Percentiles rank a stretch among this genome's conserved stretches.
phyloP scores from a whole-genome alignment of 495 filamentous ascomycete species.

The Clavariopsis aquatica region DNA sequence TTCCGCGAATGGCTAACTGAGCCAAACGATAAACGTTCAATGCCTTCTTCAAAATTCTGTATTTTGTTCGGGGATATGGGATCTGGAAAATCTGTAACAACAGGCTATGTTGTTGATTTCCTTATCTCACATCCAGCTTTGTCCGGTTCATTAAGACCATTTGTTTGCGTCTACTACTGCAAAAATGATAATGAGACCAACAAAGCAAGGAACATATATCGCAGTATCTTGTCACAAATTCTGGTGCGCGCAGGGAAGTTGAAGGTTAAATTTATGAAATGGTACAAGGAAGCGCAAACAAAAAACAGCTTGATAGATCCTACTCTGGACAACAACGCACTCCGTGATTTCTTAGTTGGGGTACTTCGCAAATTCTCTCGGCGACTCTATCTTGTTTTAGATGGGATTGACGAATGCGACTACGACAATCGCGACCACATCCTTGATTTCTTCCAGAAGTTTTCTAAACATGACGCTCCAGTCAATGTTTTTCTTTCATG shows the following conservation, averaged over 20 bases:
- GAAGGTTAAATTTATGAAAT: conserved; percentile 1
- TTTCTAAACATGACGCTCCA: conserved; percentile 4
- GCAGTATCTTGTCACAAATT: conserved; percentile 3
- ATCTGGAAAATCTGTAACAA: conserved; percentile 9
- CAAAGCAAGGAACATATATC: conserved; percentile 14
- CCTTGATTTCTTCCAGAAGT: conserved; percentile 4
- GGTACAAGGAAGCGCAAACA: conserved; percentile 5
- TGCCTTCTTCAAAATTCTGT: conserved; percentile 1
- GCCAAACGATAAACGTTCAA: not conserved
- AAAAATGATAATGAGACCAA: conserved; percentile 9
- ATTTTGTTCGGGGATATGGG: conserved; percentile 11
- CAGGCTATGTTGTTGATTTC: conserved; percentile 6
- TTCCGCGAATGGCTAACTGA: conserved; percentile 7
- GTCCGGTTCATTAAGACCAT: conserved; percentile 2
- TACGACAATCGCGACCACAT: conserved; percentile 7
- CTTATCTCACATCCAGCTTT: conserved; percentile 3
- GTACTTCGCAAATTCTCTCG: conserved; percentile 9
- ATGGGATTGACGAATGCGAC: conserved; percentile 15
- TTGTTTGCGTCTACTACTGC: conserved; percentile 11
- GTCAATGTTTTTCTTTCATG: conserved; percentile 11
- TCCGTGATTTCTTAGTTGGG: conserved; percentile 5
- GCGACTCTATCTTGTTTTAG: conserved; percentile 9
- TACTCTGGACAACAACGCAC: conserved; percentile 11
- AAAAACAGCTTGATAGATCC: conserved; percentile 8
- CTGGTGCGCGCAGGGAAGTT: not conserved